Percentiles rank a stretch among this genome's conserved stretches.
Conservation (phyloP, 2,329 filamentous ascomycete species). For the Colletotrichum sp. region DNA sequence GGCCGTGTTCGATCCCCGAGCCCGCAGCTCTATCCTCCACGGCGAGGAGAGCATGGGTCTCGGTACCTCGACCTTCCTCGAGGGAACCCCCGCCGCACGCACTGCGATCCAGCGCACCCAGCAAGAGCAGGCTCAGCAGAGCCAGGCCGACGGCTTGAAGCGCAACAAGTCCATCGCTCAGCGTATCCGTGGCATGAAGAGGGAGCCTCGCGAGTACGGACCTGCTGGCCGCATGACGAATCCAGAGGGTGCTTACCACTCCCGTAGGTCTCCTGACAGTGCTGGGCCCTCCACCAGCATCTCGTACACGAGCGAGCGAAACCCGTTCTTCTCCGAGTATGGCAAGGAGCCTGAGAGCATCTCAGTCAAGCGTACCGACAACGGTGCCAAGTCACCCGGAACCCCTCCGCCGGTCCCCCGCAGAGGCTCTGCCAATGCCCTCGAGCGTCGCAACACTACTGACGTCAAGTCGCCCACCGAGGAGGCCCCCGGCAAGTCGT, state of each 20-base stretch:
- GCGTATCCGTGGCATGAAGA: conserved; percentile 84
- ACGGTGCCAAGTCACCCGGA: conserved; percentile 51
- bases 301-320: conserved; percentile 55
- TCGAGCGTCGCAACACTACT: conserved; percentile 71
- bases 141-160: conserved; percentile 65
- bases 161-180: conserved; percentile 96
- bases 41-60: conserved; percentile 84
- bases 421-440: conserved; percentile 37
- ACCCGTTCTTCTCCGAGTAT: conserved; percentile 87
- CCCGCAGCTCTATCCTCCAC: conserved; percentile 75
- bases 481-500: conserved; percentile 46
- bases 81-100: conserved; percentile 87
- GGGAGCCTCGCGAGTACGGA: conserved; percentile 65
- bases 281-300: conserved; percentile 36
- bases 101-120: conserved; percentile 79
- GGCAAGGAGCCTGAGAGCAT: conserved; percentile 60
- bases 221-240: conserved; percentile 65
- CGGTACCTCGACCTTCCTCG: conserved; percentile 93
- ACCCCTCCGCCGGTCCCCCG: conserved; percentile 60
- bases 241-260: conserved; percentile 53
- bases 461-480: conserved; percentile 52
- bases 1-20: conserved; percentile 70
- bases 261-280: conserved; percentile 44
- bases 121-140: conserved; percentile 68
- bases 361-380: conserved; percentile 44